Evolutionary conservation across 129 eudicot genomes (phyloP), one percentile per base, ranked within the genome.

Genomic region (Centaurea solstitialis): DNA sequence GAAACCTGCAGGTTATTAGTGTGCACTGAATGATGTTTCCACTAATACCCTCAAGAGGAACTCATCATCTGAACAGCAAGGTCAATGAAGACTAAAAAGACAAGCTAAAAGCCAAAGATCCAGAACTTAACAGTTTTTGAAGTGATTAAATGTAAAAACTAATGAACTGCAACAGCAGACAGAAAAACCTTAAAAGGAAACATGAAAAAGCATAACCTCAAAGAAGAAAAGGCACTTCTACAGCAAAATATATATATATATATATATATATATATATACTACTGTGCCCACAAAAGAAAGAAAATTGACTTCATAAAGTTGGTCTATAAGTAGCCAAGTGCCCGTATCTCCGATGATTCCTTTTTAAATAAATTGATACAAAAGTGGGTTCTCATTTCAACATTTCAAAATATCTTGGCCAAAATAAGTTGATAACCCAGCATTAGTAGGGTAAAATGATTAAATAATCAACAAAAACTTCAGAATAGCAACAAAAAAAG

Each of bases 191-290:
- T 47, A 47, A 47, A 47, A 12, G 61, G 61, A 12, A 47, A n/a
- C 61, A 47, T 13, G 61, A 47, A 47, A 26, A 47, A 47, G 17
- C 18, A 6, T 57, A 57, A 57, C 65, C 65, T 53, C 7, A 53
- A 53, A 53, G 18, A 53, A 53, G 62, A 53, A 53, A 53, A 53
- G 62, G 47, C 79, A 75, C 69, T 75, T 30, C 20, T 57, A 75
- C 12, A 30, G 47, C 5, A 57, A 59, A 10, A 37, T 7, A 57
- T 57, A n/a, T 57, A 61, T 64, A 59, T 61, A 26, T 26, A 26
- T 26, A 26, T 26, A 26, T 26, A 26, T 10, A 37, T 7, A 57
- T 57, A n/a, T 57, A 61, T 64, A 59, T 61, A 21, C 35, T 76
- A 61, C 53, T 61, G 61, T 18, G 18, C 30, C 37, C 30, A 73